These are phyloP conservation scores for Naganishia antarctica DNA, from an alignment of 768 basidiomycete species.

Conservation along the genomic window DNA sequence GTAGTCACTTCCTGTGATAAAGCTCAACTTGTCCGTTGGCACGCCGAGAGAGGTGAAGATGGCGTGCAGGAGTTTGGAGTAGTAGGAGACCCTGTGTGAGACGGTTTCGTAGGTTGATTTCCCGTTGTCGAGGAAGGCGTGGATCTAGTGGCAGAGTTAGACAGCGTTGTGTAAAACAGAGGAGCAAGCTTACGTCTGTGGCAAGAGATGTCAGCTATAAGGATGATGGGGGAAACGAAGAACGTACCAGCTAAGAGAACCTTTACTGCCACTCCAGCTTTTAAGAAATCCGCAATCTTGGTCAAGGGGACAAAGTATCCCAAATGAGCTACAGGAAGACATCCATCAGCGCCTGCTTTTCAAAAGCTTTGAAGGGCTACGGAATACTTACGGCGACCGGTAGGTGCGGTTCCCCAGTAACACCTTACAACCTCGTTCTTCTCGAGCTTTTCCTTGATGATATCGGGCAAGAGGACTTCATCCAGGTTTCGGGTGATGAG, in stretches of 20 bases:
- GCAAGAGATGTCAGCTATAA: slow-evolving; percentile 64
- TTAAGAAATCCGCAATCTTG: slow-evolving; percentile 93
- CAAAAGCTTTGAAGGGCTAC: no score
- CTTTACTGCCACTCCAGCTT: slow-evolving; percentile 63
- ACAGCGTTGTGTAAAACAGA: neutral
- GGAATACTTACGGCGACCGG: slow-evolving; percentile 88
- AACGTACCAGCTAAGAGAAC: slow-evolving; percentile 24
- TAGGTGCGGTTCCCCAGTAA: slow-evolving; percentile 95
- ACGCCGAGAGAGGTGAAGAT: slow-evolving; percentile 87
- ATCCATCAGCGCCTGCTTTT: neutral
- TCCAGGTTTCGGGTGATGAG: slow-evolving; percentile 79
- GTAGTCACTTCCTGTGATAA: slow-evolving; percentile 87
- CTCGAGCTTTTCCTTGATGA: slow-evolving; percentile 70
- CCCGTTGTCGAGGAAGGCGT: slow-evolving; percentile 94
- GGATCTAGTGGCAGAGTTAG: slow-evolving; percentile 53
- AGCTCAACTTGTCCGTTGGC: slow-evolving; percentile 72
- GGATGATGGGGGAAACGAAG: neutral
- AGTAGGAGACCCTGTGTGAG: slow-evolving; percentile 80
- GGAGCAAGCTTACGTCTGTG: slow-evolving; percentile 1
- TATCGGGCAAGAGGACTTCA: slow-evolving; percentile 81
- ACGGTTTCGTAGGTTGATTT: slow-evolving; percentile 94
- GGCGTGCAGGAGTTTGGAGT: slow-evolving; percentile 70
- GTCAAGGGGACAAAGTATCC: slow-evolving; percentile 92
- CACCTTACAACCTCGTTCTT: slow-evolving; percentile 72
- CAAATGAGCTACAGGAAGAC: slow-evolving; percentile 67